Percentiles rank a stretch among this genome's conserved stretches.
Conservation (phyloP, 2,329 filamentous ascomycete species). For the Geosmithia flava region DNA sequence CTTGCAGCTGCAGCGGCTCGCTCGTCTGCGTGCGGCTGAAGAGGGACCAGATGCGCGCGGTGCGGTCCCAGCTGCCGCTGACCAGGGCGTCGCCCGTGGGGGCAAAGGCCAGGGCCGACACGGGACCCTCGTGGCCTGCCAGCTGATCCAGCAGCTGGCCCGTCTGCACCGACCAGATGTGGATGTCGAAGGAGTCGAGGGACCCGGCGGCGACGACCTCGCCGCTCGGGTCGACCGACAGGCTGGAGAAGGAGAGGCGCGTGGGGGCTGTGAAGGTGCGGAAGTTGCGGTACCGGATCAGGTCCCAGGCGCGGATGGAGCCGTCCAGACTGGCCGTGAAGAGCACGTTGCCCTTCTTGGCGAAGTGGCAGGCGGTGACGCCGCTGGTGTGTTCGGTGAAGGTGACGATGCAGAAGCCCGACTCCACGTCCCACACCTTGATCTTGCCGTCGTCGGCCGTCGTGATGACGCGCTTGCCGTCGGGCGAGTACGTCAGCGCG, state of each 20-base stretch:
- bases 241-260: slow-evolving; percentile 79
- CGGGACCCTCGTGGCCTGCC: slow-evolving; percentile 85
- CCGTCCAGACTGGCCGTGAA: slow-evolving; percentile 94
- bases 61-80: slow-evolving; percentile 94
- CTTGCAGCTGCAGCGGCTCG: slow-evolving; percentile 82
- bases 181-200: slow-evolving; percentile 90
- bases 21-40: slow-evolving; percentile 91
- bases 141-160: slow-evolving; percentile 87
- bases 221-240: slow-evolving; percentile 93
- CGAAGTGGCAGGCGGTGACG: slow-evolving; percentile 89
- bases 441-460: slow-evolving; percentile 95
- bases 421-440: slow-evolving; percentile 95
- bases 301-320: slow-evolving; percentile 88
- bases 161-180: slow-evolving; percentile 97
- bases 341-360: slow-evolving; percentile 87
- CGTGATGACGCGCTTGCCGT: slow-evolving; percentile 86
- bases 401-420: slow-evolving; percentile 94
- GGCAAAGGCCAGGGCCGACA: slow-evolving; percentile 79
- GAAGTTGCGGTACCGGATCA: slow-evolving; percentile 94
- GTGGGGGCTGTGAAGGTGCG: slow-evolving; percentile 92
- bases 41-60: slow-evolving; percentile 90
- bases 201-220: slow-evolving; percentile 95
- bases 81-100: slow-evolving; percentile 74
- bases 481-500: slow-evolving; percentile 80
- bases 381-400: slow-evolving; percentile 95